Evolutionary conservation across 2,329 filamentous ascomycete species (phyloP).

Genomic region (Geosmithia putterillii): DNA sequence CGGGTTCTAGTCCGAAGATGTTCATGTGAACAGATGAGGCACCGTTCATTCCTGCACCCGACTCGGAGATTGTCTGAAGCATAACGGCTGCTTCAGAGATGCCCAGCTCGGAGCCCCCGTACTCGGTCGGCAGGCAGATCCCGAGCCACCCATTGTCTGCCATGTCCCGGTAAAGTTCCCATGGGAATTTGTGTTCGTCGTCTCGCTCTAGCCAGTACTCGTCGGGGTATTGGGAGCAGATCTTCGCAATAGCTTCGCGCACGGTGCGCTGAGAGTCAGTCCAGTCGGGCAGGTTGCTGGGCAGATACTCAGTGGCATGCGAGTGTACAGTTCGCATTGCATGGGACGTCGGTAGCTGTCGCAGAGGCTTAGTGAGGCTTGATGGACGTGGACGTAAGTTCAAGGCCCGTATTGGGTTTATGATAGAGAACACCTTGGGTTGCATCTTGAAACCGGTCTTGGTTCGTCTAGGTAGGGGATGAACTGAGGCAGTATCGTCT

Average conservation of each 20-base stretch:
- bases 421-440: too few species aligned
- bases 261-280: constrained; percentile 61
- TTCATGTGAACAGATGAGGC: constrained; percentile 51
- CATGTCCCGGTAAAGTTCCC: constrained; percentile 62
- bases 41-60: constrained; percentile 66
- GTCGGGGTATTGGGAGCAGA: constrained; percentile 61
- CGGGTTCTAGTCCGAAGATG: constrained; percentile 62
- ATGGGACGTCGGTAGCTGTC: too few species aligned
- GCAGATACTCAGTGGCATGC: constrained; percentile 37
- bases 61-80: constrained; percentile 71
- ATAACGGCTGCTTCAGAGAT: constrained; percentile 79
- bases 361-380: too few species aligned
- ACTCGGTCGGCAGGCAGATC: constrained; percentile 61
- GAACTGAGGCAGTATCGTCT: too few species aligned
- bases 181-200: constrained; percentile 55
- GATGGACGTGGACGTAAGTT: too few species aligned
- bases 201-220: constrained; percentile 69
- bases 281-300: constrained; percentile 41
- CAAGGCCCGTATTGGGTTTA: too few species aligned
- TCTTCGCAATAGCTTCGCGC: constrained; percentile 54
- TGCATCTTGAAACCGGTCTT: too few species aligned
- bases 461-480: too few species aligned
- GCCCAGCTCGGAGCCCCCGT: constrained; percentile 63
- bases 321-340: neutral
- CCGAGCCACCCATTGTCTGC: constrained; percentile 71